Conservation (phyloP, 2,329 filamentous ascomycete species). For the Purpureocillium takamizusanense region DNA sequence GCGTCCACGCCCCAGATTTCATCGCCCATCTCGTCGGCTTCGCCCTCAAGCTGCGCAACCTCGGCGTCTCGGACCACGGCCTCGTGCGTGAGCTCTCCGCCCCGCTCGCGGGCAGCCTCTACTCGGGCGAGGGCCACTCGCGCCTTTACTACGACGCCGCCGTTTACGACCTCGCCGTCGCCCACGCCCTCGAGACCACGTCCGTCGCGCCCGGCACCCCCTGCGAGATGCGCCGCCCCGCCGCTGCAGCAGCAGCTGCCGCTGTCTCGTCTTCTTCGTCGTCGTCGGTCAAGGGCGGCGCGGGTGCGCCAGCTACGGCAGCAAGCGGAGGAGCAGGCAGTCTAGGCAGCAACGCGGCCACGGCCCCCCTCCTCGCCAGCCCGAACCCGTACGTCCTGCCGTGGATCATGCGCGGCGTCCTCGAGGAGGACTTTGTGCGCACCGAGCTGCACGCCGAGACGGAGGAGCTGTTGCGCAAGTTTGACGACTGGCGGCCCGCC, state of each 20-base stretch:
- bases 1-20: constrained; percentile 87
- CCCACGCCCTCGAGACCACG: constrained; percentile 66
- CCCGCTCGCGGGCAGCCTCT: constrained; percentile 83
- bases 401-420: constrained; percentile 87
- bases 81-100: constrained; percentile 83
- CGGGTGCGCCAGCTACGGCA: no score
- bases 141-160: constrained; percentile 82
- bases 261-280: no score
- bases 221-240: constrained; percentile 15
- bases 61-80: constrained; percentile 87
- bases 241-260: no score
- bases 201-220: constrained; percentile 31
- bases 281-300: no score
- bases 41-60: constrained; percentile 84
- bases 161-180: constrained; percentile 72
- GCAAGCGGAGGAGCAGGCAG: no score
- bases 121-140: constrained; percentile 87
- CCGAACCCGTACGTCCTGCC: constrained; percentile 85
- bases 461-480: constrained; percentile 69
- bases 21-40: constrained; percentile 90
- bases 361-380: constrained; percentile 30
- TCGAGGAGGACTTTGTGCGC: constrained; percentile 88
- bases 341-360: constrained; percentile 5
- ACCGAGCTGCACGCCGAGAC: constrained; percentile 72
- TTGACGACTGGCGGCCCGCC: constrained; percentile 85